Evolutionary conservation across 2,329 filamentous ascomycete genomes (phyloP).

Genomic region (Epichloe sp.): DNA sequence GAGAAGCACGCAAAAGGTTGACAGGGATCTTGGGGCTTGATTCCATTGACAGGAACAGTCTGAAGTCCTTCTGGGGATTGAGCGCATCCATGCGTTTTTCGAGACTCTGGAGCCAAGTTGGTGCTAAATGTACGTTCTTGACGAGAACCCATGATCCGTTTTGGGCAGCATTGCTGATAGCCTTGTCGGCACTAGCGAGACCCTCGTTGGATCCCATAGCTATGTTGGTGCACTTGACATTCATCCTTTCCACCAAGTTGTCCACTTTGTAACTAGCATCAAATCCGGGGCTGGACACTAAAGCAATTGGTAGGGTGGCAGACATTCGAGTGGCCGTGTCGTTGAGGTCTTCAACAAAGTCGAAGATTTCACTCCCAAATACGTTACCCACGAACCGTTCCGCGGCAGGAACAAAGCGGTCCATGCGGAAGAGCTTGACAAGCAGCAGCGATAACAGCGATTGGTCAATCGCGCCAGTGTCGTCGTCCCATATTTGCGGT

Average conservation of each 20-base stretch:
- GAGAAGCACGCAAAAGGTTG: slow-evolving; percentile 82
- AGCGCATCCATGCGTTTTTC: slow-evolving; percentile 95
- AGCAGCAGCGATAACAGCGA: slow-evolving; percentile 74
- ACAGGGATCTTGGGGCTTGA: slow-evolving; percentile 93
- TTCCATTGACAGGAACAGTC: slow-evolving; percentile 96
- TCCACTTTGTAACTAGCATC: slow-evolving; percentile 99
- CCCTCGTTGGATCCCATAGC: slow-evolving; percentile 98
- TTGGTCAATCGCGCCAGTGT: slow-evolving; percentile 53
- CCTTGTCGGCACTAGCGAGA: slow-evolving; percentile 84
- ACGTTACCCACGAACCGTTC: slow-evolving; percentile 82
- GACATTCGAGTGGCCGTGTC: slow-evolving; percentile 75
- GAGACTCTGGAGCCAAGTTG: slow-evolving; percentile 90
- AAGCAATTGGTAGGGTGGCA: slow-evolving; percentile 71
- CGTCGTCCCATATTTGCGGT: slow-evolving; percentile 59
- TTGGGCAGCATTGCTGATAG: slow-evolving; percentile 82
- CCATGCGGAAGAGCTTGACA: slow-evolving; percentile 88
- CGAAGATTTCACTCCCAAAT: slow-evolving; percentile 72
- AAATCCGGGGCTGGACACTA: slow-evolving; percentile 92
- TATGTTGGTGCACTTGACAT: slow-evolving; percentile 82
- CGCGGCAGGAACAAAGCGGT: slow-evolving; percentile 84
- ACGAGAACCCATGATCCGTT: slow-evolving; percentile 91
- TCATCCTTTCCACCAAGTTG: slow-evolving; percentile 73
- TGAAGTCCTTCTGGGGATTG: slow-evolving; percentile 85
- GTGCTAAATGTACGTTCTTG: slow-evolving; percentile 96
- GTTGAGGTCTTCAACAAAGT: slow-evolving; percentile 73